Base-by-base conservation (phyloP, 257 asterid genomes). In the Nicotiana noctiflora region DNA sequence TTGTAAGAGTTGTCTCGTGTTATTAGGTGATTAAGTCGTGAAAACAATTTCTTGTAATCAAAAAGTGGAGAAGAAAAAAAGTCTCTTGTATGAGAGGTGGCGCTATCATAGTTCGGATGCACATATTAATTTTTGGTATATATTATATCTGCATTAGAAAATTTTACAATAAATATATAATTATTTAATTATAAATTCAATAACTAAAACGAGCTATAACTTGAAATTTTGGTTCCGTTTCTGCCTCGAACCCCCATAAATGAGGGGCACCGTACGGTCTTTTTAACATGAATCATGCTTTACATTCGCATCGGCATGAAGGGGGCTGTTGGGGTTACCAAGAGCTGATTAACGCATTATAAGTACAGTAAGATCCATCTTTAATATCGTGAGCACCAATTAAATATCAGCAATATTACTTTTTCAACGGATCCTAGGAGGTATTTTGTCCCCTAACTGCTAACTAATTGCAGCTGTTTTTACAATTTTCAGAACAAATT, bases 361-460 rank as follows among this genome's bases (percentile, higher is more conserved):
- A 4, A 40, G 19, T 44, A 21, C 21, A 70, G 21, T 40, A 44
- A 70, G 12, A 11, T 70, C 29, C 34, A 70, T 70, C 77, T 44
- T 70, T 17, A 21, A 70, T 70, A 46, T 46, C 8, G 21, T 72
- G 60, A 46, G 1, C 4, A 72, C 60, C 59, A 46, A 46, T 72
- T 21, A 59, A 59, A 59, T 8, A 19, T 4, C 6, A 59, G 64
- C 2, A 7, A n/a, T 11, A 40, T 2, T 40, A 51, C 25, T n/a
- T 59, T 57, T 21, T 59, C 14, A 72, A 46, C 15, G 78, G 78
- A 72, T 72, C 77, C 40, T 46, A 72, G 60, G 77, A 40, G 77
- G 60, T 23, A 72, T 72, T 7, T 72, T 72, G 40, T 14, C 15
- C 40, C 60, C 15, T 21, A 70, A 70, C 60, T 46, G 40, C 78